Percentiles rank a stretch among this genome's conserved stretches.
phyloP scores from a whole-genome alignment of 2,329 filamentous ascomycete genomes.

The Aspergillus sp. region DNA sequence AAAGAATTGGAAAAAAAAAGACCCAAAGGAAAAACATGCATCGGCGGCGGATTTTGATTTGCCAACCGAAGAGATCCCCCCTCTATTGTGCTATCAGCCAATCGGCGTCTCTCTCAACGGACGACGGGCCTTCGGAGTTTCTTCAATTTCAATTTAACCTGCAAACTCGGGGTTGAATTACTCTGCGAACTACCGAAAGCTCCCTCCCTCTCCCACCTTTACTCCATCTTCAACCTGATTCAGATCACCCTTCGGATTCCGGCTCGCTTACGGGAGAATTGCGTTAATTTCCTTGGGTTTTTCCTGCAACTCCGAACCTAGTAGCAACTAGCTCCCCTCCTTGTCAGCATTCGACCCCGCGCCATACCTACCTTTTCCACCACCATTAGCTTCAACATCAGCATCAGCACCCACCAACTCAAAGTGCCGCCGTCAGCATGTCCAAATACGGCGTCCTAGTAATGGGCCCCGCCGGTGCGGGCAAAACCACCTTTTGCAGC shows the following conservation, averaged over 20 bases:
- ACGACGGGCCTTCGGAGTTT: neutral
- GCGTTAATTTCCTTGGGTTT: neutral
- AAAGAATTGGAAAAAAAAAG: neutral
- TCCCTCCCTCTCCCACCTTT: neutral
- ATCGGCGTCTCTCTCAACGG: neutral
- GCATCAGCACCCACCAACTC: neutral
- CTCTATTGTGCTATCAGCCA: neutral
- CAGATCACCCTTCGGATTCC: neutral
- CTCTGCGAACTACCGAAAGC: no score
- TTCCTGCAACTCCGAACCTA: neutral
- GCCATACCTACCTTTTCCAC: neutral
- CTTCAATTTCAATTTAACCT: neutral
- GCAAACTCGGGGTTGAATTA: no score
- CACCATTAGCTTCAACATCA: neutral
- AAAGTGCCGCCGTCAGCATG: slow-evolving; percentile 53
- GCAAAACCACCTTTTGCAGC: slow-evolving; percentile 96
- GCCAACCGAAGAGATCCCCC: neutral
- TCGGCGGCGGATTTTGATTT: neutral
- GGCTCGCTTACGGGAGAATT: neutral
- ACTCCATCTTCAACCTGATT: neutral
- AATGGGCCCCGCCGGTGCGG: slow-evolving; percentile 93
- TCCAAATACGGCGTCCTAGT: slow-evolving; percentile 93
- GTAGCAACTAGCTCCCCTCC: neutral
- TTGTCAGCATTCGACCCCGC: neutral
- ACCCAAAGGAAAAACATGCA: neutral